These are phyloP conservation scores for Fusarium sp. DNA, from an alignment of 2,329 filamentous ascomycete species.

Conservation along the genomic window DNA sequence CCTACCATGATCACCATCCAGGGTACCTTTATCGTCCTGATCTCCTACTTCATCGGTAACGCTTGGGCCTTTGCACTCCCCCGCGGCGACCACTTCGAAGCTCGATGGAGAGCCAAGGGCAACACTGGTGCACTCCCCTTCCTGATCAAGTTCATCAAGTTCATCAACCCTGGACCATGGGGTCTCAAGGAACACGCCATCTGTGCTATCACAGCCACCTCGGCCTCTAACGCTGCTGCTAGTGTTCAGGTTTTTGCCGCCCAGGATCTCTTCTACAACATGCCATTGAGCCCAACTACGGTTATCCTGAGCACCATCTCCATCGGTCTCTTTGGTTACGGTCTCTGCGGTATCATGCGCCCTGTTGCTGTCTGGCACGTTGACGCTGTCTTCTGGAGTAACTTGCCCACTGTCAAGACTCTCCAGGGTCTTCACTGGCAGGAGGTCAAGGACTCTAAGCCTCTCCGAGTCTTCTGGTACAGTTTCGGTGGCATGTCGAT, in stretches of 20 bases:
- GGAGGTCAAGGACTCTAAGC: conserved; percentile 58
- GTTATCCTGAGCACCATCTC: conserved; percentile 61
- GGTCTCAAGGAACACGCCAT: conserved; percentile 65
- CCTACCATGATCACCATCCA: conserved; percentile 58
- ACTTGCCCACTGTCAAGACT: conserved; percentile 61
- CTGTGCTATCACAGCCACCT: conserved; percentile 62
- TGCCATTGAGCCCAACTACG: conserved; percentile 56
- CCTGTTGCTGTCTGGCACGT: conserved; percentile 65
- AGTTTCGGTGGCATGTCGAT: conserved; percentile 57
- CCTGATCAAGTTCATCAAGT: conserved; percentile 52
- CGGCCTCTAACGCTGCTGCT: conserved; percentile 59
- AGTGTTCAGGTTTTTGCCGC: conserved; percentile 56
- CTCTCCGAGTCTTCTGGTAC: conserved; percentile 63
- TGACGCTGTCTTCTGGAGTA: conserved; percentile 66
- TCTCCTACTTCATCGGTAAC: conserved; percentile 65
- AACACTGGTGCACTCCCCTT: conserved; percentile 53
- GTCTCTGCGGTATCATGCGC: conserved; percentile 61
- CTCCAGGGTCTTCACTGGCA: conserved; percentile 66
- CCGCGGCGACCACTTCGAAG: conserved; percentile 60
- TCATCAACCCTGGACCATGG: conserved; percentile 63
- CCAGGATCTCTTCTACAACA: conserved; percentile 61
- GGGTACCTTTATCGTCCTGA: conserved; percentile 66
- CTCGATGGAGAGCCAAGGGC: conserved; percentile 55
- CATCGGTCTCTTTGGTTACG: conserved; percentile 65
- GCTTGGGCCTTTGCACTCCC: conserved; percentile 52